A percentile compares a stretch with the other conserved stretches of the same genome.
These are phyloP conservation scores for Solanum rostratum DNA, from an alignment of 257 asterid species.

Conservation along the genomic window DNA sequence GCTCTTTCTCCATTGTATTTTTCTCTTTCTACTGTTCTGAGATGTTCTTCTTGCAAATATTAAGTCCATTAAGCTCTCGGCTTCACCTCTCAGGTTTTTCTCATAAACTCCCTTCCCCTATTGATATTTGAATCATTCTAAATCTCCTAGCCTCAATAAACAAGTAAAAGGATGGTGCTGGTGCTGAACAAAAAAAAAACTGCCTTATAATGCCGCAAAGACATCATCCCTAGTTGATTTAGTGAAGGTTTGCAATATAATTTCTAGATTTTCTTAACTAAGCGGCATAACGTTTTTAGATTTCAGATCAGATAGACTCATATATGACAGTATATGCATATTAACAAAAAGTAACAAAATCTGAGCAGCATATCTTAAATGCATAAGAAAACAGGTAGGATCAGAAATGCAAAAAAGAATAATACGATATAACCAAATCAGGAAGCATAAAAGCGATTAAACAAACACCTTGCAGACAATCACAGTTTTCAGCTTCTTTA, in stretches of 20 bases:
- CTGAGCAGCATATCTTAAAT: background rate
- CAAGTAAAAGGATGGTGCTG: background rate
- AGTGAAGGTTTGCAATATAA: background rate
- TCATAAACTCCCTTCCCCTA: background rate
- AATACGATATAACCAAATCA: background rate
- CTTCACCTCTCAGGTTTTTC: background rate
- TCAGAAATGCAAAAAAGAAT: background rate
- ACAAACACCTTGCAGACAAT: slow-evolving; percentile 36
- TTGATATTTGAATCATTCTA: background rate
- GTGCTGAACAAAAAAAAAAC: background rate
- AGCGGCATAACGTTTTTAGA: background rate
- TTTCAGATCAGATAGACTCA: background rate
- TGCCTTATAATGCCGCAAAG: background rate
- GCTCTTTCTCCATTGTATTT: background rate
- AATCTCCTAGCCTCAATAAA: background rate
- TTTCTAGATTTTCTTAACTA: background rate
- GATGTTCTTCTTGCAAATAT: background rate
- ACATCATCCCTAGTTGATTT: background rate
- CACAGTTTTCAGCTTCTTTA: slow-evolving; percentile 40
- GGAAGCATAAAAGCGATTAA: background rate
- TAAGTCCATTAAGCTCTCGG: background rate
- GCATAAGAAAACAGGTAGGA: background rate
- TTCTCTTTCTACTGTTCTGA: background rate
- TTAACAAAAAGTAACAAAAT: background rate
- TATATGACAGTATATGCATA: background rate